Percentiles rank a stretch among this genome's conserved stretches.
phyloP scores from a whole-genome alignment of 1,284 basidiomycete genomes.

The Moesziomyces parantarcticus region DNA sequence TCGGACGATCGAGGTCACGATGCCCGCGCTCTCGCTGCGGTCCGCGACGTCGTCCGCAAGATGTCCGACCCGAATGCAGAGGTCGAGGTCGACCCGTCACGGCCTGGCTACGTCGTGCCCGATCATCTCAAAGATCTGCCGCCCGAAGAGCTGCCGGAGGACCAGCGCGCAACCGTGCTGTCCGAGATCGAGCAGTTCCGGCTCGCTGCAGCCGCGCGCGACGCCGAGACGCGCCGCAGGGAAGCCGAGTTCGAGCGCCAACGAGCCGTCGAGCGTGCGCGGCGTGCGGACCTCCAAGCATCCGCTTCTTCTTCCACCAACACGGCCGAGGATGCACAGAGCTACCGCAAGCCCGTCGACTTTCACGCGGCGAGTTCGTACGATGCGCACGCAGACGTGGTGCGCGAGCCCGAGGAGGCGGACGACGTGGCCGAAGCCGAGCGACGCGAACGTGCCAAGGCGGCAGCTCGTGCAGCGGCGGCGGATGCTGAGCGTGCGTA shows the following conservation, averaged over 20 bases:
- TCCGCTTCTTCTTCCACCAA: conserved; percentile 13
- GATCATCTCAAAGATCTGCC: conserved; percentile 93
- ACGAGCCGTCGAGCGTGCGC: conserved; percentile 32
- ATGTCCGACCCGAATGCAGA: conserved; percentile 72
- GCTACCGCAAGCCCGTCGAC: conserved; percentile 45
- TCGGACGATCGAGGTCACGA: conserved; percentile 71
- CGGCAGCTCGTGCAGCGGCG: conserved; percentile 40
- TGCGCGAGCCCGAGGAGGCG: conserved; percentile 48
- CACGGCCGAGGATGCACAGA: conserved; percentile 40
- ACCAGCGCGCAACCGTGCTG: conserved; percentile 89
- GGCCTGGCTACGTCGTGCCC: conserved; percentile 76
- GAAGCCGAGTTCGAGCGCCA: conserved; percentile 63
- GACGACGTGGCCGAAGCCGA: conserved; percentile 44
- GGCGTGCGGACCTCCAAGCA: conserved; percentile 30
- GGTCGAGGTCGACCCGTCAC: conserved; percentile 69
- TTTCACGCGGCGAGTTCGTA: conserved; percentile 42
- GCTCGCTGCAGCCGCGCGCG: conserved; percentile 59
- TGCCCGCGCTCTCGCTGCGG: conserved; percentile 73
- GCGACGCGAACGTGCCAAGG: conserved; percentile 37
- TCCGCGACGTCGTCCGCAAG: conserved; percentile 64
- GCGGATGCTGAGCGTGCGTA: conserved; percentile 49
- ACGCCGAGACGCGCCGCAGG: conserved; percentile 57
- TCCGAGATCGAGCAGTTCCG: conserved; percentile 88
- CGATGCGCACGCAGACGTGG: conserved; percentile 15
- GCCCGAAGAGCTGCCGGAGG: conserved; percentile 94